Evolutionary conservation across 352 stramenopile species (phyloP).

Genomic region (Globisporangium splendens): DNA sequence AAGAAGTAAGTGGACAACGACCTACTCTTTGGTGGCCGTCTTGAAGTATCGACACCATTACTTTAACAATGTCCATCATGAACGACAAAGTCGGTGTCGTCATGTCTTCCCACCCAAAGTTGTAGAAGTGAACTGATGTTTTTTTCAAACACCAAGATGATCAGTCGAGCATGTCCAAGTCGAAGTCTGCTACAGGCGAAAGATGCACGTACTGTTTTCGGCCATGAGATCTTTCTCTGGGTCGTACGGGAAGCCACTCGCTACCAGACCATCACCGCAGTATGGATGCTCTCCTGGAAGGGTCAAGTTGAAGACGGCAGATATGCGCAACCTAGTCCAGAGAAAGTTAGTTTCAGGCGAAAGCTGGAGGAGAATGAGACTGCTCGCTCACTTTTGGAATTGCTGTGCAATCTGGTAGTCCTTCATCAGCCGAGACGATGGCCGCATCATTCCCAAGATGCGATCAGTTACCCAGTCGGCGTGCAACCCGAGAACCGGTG

Average conservation of each 20-base stretch:
- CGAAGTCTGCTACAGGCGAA: background rate
- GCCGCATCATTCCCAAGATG: conserved; percentile 89
- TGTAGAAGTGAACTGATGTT: conserved; percentile 81
- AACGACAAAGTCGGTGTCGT: conserved; percentile 82
- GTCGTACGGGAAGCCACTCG: conserved; percentile 86
- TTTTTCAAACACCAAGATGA: background rate
- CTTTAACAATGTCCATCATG: conserved; percentile 87
- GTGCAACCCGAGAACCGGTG: conserved; percentile 73
- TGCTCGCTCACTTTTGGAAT: conserved; percentile 62
- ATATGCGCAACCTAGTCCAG: conserved; percentile 61
- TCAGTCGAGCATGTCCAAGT: background rate
- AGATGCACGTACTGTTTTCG: conserved; percentile 58
- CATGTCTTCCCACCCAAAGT: conserved; percentile 92
- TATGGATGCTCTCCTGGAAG: conserved; percentile 89
- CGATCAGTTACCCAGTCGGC: conserved; percentile 86
- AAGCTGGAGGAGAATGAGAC: background rate
- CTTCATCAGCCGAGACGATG: conserved; percentile 78
- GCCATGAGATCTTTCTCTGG: conserved; percentile 86
- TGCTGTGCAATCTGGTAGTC: conserved; percentile 78
- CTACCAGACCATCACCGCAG: conserved; percentile 77
- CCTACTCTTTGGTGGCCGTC: conserved; percentile 57
- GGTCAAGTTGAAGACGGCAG: conserved; percentile 89
- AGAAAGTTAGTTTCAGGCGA: background rate
- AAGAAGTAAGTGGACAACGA: background rate
- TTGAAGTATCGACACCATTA: conserved; percentile 73